Percentiles rank a stretch among this genome's conserved stretches.
phyloP scores from a whole-genome alignment of 2,329 filamentous ascomycete species.

The Diaporthe aspalathi region DNA sequence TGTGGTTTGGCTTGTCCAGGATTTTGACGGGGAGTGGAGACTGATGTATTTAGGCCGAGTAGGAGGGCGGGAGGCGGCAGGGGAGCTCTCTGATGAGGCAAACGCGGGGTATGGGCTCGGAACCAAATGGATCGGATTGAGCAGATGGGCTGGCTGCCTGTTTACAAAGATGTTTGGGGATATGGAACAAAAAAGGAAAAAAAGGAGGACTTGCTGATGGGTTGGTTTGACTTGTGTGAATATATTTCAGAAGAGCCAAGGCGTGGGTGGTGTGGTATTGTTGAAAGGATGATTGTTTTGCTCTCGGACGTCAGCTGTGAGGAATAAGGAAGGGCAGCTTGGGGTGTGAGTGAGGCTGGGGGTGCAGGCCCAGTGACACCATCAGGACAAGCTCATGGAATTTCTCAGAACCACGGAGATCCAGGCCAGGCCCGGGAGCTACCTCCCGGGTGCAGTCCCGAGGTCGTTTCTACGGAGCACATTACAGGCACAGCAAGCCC shows the following conservation, averaged over 20 bases:
- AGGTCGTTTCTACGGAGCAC: no score
- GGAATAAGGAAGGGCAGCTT: slow-evolving; percentile 2
- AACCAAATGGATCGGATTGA: not conserved
- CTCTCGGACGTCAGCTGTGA: not conserved
- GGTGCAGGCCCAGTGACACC: slow-evolving; percentile 23
- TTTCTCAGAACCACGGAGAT: slow-evolving; percentile 29
- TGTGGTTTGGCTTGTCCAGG: slow-evolving; percentile 31
- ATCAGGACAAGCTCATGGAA: slow-evolving; percentile 29
- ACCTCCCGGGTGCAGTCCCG: not conserved
- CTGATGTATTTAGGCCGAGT: slow-evolving; percentile 31
- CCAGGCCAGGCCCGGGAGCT: not conserved
- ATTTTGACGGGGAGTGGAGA: slow-evolving; percentile 36
- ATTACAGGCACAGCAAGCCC: no score
- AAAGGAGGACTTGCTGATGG: no score
- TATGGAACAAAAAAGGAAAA: not conserved
- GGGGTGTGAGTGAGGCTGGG: slow-evolving; percentile 17
- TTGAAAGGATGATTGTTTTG: not conserved
- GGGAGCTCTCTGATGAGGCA: slow-evolving; percentile 33
- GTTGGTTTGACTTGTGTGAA: not conserved
- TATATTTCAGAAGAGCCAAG: not conserved
- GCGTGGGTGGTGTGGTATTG: not conserved
- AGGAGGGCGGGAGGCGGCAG: slow-evolving; percentile 24
- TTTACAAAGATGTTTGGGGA: not conserved
- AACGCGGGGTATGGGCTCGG: slow-evolving; percentile 33
- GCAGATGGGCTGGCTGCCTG: not conserved